These are phyloP conservation scores for Mycena polygramma DNA, from an alignment of 768 basidiomycete species.

Conservation along the genomic window DNA sequence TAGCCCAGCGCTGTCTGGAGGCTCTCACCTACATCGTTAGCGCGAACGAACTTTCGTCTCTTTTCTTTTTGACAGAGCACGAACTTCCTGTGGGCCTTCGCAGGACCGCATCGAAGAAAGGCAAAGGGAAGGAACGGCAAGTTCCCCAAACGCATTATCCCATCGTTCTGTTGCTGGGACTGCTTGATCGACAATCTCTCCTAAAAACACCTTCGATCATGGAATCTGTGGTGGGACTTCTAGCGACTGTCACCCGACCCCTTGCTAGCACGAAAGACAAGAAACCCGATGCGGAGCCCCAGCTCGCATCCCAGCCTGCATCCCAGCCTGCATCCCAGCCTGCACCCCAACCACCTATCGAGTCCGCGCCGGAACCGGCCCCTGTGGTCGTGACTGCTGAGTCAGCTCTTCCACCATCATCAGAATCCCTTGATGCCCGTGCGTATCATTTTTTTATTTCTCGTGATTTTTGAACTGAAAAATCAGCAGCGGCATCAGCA, in stretches of 20 bases:
- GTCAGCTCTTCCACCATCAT: not conserved
- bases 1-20: conserved; percentile 95
- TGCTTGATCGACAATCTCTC: conserved; percentile 89
- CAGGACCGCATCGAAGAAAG: conserved; percentile 80
- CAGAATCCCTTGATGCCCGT: conserved; percentile 12
- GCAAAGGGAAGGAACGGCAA: conserved; percentile 95
- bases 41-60: conserved; percentile 84
- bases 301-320: conserved; percentile 28
- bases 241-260: conserved; percentile 91
- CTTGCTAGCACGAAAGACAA: conserved; percentile 74
- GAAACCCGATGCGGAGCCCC: conserved; percentile 46
- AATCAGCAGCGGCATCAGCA: not conserved
- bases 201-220: conserved; percentile 91
- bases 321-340: too few relatives aligned
- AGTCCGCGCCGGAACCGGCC: not conserved
- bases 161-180: conserved; percentile 87
- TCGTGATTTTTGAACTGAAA: conserved; percentile 3
- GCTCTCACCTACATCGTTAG: conserved; percentile 90
- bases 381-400: conserved; percentile 9
- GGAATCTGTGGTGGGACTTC: conserved; percentile 90
- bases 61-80: conserved; percentile 97
- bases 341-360: not conserved
- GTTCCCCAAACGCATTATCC: conserved; percentile 88
- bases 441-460: not conserved
- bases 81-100: conserved; percentile 87